Evolutionary conservation across 2,329 filamentous ascomycete species (phyloP), one percentile per base, ranked within the genome.

Genomic region (Kalmusia sp.): DNA sequence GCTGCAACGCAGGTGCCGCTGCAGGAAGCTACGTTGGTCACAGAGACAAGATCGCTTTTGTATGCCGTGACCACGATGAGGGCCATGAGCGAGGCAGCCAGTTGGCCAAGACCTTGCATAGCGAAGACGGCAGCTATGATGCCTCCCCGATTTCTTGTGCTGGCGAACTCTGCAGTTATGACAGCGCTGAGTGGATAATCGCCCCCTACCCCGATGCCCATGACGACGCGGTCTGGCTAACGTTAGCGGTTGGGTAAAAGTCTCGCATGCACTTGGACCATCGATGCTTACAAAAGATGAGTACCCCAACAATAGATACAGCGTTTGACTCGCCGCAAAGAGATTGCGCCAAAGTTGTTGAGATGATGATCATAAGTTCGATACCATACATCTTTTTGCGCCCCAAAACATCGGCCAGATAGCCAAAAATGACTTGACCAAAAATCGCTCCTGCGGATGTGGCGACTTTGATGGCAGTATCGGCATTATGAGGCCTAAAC

Each of bases 51-150:
- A 4, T 85, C 84, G 14, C 82, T 76, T 74, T 86, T 89, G 80
- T 91, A 92, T 41, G 87, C 88, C 12, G 86, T 78, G 0, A 88
- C 89, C 51, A 90, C 66, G 65, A 93, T 90, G 40, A 95, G 79
- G 72, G 91, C 88, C 58, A 95, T 81, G 25, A 93, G 84, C 40
- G 89, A 89, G 43, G 88, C 90, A 22, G 80, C 81, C 49, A 95
- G 86, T 74, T 95, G 91, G 17, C 91, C 91, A 46, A 95, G 83
- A 59, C 91, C 90, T 73, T 96, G 91, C 89, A 93, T 93, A 62
- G 90, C 89, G 67, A 95, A 95, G 49, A 95, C 91, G 14, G 89
- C 82, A 28, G 86, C 89, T 87, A 96, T 93, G 88, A 95, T 95
- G 59, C 90, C 90, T 62, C 90, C 91, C 74, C 91, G 81, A 87